Evolutionary conservation across 106 monocot species (phyloP).

Genomic region (Dactylorhiza incarnata): DNA sequence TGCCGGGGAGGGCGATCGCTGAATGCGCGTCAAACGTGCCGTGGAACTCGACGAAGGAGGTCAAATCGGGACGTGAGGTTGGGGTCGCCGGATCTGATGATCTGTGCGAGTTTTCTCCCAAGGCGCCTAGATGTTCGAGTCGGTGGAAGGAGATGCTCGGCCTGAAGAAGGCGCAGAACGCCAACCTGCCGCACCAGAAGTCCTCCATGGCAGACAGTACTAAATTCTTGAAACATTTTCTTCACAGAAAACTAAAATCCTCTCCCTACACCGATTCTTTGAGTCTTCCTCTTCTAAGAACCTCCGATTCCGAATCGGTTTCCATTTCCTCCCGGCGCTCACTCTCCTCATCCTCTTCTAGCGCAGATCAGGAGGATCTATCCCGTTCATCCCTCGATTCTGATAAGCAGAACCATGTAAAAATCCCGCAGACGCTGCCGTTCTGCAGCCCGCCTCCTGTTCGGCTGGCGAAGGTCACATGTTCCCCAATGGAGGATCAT

Average conservation of each 20-base stretch:
- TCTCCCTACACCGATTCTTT: slow-evolving; percentile 6
- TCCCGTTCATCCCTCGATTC: slow-evolving; percentile 32
- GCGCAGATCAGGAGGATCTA: slow-evolving; percentile 26
- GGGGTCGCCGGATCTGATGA: slow-evolving; percentile 20
- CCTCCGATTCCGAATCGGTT: slow-evolving; percentile 14
- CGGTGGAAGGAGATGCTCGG: slow-evolving; percentile 53
- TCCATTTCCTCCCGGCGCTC: slow-evolving; percentile 19
- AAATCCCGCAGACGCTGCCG: slow-evolving; percentile 2
- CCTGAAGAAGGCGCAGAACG: slow-evolving; percentile 22
- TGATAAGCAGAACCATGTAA: slow-evolving; percentile 18
- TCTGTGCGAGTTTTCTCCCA: slow-evolving; percentile 47
- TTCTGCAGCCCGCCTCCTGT: slow-evolving; percentile 19
- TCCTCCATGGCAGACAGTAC: slow-evolving; percentile 2
- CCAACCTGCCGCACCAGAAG: not conserved
- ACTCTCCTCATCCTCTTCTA: slow-evolving; percentile 28
- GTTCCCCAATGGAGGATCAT: not conserved
- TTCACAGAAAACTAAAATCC: slow-evolving; percentile 22
- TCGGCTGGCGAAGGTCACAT: slow-evolving; percentile 7
- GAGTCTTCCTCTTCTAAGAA: slow-evolving; percentile 42
- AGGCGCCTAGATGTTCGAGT: slow-evolving; percentile 68
- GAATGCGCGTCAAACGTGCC: not conserved
- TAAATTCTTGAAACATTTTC: slow-evolving; percentile 35
- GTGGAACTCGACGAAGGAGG: slow-evolving; percentile 8
- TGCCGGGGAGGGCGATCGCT: not conserved
- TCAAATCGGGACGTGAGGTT: slow-evolving; percentile 8